A percentile compares a stretch with the other conserved stretches of the same genome.
phyloP scores from a whole-genome alignment of 176 grass and related monocot genomes.

The Oryza longistaminata region DNA sequence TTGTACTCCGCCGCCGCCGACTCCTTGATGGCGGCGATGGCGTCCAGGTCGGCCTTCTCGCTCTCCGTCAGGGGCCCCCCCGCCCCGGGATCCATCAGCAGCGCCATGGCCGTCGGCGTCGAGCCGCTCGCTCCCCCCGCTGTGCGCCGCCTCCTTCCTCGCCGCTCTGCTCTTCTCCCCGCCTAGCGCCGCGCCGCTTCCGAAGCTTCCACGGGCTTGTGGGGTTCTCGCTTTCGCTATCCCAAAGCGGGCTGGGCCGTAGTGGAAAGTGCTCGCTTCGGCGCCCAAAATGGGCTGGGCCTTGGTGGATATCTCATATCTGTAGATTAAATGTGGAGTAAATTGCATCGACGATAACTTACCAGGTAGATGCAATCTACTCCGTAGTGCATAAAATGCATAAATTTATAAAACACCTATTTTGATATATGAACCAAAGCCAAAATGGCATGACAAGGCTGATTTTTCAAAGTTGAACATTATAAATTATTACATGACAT shows the following conservation, averaged over 20 bases:
- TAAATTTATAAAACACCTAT: no score
- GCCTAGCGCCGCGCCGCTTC: slow-evolving; percentile 25
- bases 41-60: slow-evolving; percentile 76
- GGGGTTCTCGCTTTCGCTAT: not conserved
- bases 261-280: no score
- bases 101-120: slow-evolving; percentile 52
- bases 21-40: slow-evolving; percentile 81
- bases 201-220: not conserved
- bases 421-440: no score
- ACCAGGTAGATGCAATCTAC: no score
- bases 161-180: not conserved
- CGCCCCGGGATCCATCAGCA: slow-evolving; percentile 71
- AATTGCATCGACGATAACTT: no score
- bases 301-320: no score
- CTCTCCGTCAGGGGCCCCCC: slow-evolving; percentile 60
- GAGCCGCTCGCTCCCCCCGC: not conserved
- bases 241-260: not conserved
- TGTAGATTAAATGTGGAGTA: no score
- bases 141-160: not conserved
- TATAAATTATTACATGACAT: no score
- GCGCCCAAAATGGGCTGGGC: no score
- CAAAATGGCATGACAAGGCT: no score
- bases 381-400: no score
- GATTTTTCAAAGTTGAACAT: no score
- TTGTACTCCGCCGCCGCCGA: slow-evolving; percentile 72